These are phyloP conservation scores for Stromatinia cepivora DNA, from an alignment of 2,329 filamentous ascomycete genomes.

Conservation along the genomic window DNA sequence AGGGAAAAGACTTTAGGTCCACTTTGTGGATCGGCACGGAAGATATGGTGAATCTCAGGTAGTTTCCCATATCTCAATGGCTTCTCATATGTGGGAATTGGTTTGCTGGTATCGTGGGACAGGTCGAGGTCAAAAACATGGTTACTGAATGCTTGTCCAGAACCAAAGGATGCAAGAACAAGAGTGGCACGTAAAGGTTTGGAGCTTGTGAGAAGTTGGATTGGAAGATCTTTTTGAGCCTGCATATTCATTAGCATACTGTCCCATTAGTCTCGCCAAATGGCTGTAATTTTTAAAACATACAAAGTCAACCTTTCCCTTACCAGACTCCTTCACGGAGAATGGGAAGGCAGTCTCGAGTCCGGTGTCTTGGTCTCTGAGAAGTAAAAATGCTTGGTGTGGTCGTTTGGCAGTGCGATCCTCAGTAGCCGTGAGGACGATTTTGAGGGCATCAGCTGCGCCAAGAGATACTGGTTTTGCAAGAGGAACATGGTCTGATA, in stretches of 20 bases:
- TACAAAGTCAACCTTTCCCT: conserved; percentile 83
- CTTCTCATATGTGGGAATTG: conserved; percentile 61
- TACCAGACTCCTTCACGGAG: conserved; percentile 81
- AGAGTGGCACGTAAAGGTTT: conserved; percentile 76
- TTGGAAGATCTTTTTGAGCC: conserved; percentile 85
- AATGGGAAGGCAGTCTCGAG: conserved; percentile 87
- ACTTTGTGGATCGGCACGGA: conserved; percentile 75
- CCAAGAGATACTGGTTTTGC: conserved; percentile 65
- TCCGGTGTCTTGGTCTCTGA: conserved; percentile 72
- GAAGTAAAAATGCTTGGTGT: conserved; percentile 88
- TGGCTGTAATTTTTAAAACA: conserved; percentile 41
- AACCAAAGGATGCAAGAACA: conserved; percentile 83
- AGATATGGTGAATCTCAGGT: conserved; percentile 86
- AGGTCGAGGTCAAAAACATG: conserved; percentile 74
- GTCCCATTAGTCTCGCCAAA: not conserved
- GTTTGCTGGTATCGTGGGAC: conserved; percentile 59
- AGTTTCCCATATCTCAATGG: conserved; percentile 82
- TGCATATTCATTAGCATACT: conserved; percentile 45
- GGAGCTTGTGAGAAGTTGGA: conserved; percentile 70
- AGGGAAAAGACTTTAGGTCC: conserved; percentile 79
- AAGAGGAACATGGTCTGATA: conserved; percentile 45
- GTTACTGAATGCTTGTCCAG: conserved; percentile 64
- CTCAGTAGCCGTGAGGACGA: conserved; percentile 79
- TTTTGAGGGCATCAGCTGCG: conserved; percentile 72
- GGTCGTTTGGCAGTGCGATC: conserved; percentile 76